Percentiles rank a stretch among this genome's conserved stretches.
These are phyloP conservation scores for Aspergillus coremiiformis DNA, from an alignment of 495 filamentous ascomycete genomes.

Conservation along the genomic window DNA sequence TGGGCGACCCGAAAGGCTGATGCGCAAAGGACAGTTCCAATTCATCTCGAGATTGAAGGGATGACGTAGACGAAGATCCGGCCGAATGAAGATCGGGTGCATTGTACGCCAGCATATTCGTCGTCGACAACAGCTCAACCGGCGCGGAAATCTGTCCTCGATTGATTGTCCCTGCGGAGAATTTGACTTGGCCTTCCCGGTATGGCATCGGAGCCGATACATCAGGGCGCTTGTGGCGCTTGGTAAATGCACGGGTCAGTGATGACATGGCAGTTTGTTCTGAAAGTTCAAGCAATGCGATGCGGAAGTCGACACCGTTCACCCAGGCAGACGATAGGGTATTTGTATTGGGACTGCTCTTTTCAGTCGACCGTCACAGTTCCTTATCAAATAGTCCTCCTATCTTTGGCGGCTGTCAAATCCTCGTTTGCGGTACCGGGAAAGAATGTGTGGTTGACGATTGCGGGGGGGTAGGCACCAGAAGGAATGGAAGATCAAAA, in stretches of 20 bases:
- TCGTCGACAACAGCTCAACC: slow-evolving; percentile 81
- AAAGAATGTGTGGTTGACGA: slow-evolving; percentile 29
- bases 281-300: neutral
- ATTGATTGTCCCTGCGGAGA: slow-evolving; percentile 41
- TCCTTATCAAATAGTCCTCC: neutral
- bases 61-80: slow-evolving; percentile 49
- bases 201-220: slow-evolving; percentile 43
- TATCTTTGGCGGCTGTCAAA: slow-evolving; percentile 16
- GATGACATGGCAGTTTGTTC: slow-evolving; percentile 32
- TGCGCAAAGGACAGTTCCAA: slow-evolving; percentile 55
- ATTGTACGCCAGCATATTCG: slow-evolving; percentile 92
- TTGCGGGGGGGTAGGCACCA: slow-evolving; percentile 27
- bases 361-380: slow-evolving; percentile 5
- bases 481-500: slow-evolving; percentile 28
- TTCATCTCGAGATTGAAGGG: slow-evolving; percentile 50
- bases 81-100: slow-evolving; percentile 68
- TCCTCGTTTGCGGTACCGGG: slow-evolving; percentile 11
- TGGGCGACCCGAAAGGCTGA: slow-evolving; percentile 49
- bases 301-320: neutral
- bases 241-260: slow-evolving; percentile 63
- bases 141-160: slow-evolving; percentile 76
- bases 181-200: slow-evolving; percentile 41
- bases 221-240: slow-evolving; percentile 45
- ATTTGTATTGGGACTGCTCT: slow-evolving; percentile 4
- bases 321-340: slow-evolving; percentile 9